These are phyloP conservation scores for Pelargonium citronellum DNA, from an alignment of 441 rosid species.

Conservation along the genomic window DNA sequence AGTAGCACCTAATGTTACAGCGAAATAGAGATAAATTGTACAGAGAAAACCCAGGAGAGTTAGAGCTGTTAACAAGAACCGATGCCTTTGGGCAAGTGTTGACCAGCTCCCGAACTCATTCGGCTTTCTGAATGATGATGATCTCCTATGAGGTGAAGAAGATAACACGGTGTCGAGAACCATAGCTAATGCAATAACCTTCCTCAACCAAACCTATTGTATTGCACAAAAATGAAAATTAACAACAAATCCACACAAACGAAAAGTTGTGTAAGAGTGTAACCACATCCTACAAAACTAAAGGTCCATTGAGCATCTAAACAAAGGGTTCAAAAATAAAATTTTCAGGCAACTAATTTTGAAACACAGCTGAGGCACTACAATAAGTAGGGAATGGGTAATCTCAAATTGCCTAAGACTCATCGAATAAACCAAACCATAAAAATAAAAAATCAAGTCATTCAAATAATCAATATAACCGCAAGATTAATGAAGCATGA, in stretches of 20 bases:
- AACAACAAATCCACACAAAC: neutral
- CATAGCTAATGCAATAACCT: neutral
- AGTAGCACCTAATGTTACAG: neutral
- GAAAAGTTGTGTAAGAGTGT: too few relatives aligned
- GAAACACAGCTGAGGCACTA: too few relatives aligned
- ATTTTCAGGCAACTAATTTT: too few relatives aligned
- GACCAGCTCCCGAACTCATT: slow-evolving; percentile 9
- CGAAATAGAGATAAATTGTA: slow-evolving; percentile 6
- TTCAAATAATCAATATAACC: too few relatives aligned
- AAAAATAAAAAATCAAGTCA: too few relatives aligned
- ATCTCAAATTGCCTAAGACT: too few relatives aligned
- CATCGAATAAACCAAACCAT: too few relatives aligned
- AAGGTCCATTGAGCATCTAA: too few relatives aligned
- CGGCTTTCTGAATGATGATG: slow-evolving; percentile 2
- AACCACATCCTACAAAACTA: too few relatives aligned
- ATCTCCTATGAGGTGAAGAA: slow-evolving; percentile 1
- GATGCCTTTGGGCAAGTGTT: neutral
- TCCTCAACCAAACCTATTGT: neutral
- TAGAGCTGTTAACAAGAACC: slow-evolving; percentile 4
- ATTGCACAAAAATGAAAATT: neutral
- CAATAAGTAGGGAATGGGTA: too few relatives aligned
- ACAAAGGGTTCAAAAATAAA: too few relatives aligned
- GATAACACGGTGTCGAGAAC: neutral
- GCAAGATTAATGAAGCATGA: too few relatives aligned
- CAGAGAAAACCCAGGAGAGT: slow-evolving; percentile 5